Evolutionary conservation across 2,329 filamentous ascomycete genomes (phyloP).

Genomic region (Nothomitra cinnamomea): DNA sequence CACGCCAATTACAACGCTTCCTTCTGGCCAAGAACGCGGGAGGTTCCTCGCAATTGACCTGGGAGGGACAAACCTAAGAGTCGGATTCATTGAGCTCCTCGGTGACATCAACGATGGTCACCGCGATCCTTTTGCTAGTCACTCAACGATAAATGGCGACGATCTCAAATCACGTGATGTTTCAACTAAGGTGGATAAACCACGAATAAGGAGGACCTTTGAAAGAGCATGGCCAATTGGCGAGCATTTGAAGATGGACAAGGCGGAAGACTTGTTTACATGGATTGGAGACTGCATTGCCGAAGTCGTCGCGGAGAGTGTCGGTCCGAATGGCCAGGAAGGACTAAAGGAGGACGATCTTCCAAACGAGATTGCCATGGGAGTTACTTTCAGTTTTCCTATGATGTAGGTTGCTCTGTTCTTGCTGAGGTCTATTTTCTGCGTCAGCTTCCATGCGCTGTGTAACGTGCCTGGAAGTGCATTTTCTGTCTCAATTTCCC

Average conservation of each 20-base stretch:
- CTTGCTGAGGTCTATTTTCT: neutral
- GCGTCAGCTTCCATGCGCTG: neutral
- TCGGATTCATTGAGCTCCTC: constrained; percentile 45
- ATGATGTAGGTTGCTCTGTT: constrained; percentile 31
- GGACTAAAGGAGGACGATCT: neutral
- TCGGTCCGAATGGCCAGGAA: constrained; percentile 10
- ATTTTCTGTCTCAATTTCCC: constrained; percentile 7
- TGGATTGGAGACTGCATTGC: constrained; percentile 71
- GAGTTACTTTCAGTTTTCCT: constrained; percentile 55
- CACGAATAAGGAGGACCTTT: constrained; percentile 30
- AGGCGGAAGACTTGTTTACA: constrained; percentile 57
- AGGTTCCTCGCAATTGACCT: constrained; percentile 29
- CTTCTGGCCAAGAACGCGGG: constrained; percentile 47
- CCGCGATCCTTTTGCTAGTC: no score
- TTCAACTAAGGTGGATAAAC: constrained; percentile 22
- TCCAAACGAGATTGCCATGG: constrained; percentile 36
- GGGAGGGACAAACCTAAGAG: constrained; percentile 51
- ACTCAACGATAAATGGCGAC: neutral
- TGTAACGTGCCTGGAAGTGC: constrained; percentile 4
- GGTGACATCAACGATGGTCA: neutral
- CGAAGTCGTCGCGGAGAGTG: constrained; percentile 46
- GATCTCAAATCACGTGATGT: neutral
- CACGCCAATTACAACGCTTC: constrained; percentile 23
- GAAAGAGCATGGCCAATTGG: constrained; percentile 61
- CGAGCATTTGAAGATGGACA: constrained; percentile 55